Evolutionary conservation across 2,329 filamentous ascomycete species (phyloP), one percentile per base, ranked within the genome.

Genomic region (Colletotrichum tropicale): DNA sequence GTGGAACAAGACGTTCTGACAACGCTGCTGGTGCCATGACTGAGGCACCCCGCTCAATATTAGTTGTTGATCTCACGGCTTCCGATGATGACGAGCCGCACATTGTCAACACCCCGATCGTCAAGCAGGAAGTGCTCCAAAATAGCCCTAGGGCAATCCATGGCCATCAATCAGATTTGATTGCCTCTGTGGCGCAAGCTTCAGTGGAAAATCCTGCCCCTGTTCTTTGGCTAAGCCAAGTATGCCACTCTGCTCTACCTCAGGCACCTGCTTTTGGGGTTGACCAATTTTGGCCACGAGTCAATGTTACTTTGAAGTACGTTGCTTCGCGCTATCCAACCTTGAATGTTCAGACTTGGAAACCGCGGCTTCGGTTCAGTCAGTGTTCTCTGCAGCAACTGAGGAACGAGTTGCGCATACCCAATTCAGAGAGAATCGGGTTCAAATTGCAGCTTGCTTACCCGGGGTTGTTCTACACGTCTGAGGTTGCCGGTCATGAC

Each of bases 101-200:
- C 0, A 3, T 38, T 1, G 1, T 38, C 36, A 18, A 18, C 36
- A 18, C 36, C 36, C 4, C 15, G 2, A 0, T 38, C 36, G 36
- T 38, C 36, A 18, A 38, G 15, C 36, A 38, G 36, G 16, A 38
- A 38, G 36, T 1, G 8, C 36, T 38, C 4, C 36, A 5, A 18
- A 9, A 38, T 15, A 38, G 16, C 36, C 0, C 36, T 5, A 1
- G 8, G 8, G 36, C 15, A 38, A 38, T 38, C 36, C 36, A 38
- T 18, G 36, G 15, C 36, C 16, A 38, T 38, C 15, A 9, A 9
- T 18, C 36, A 1, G 5, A 38, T 38, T 38, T 1, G 15, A 3
- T 38, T 38, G 36, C 36, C 36, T 18, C 36, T 38, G 36, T 18
- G 16, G 36, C 0, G 36, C 36, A 38, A 5, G 8, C 36, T 18